Conservation (phyloP, 331 rosid species). For the Cydonia oblonga region DNA sequence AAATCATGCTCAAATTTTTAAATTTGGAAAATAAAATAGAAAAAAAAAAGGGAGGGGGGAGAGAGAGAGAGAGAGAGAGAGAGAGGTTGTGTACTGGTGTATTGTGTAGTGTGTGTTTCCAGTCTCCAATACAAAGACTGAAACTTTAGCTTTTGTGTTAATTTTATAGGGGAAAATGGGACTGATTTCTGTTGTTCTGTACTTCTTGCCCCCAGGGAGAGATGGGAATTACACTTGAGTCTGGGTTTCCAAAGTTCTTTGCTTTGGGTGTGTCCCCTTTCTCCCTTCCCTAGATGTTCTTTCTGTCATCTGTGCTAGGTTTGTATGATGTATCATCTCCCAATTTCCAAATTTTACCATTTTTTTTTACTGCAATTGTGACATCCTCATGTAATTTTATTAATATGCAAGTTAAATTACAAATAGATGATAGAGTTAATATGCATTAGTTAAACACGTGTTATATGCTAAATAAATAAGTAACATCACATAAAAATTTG, state of each 20-base stretch:
- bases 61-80: constrained; percentile 10
- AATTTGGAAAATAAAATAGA: background rate
- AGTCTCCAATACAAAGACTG: constrained; percentile 93
- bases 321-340: background rate
- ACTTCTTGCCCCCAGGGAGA: constrained; percentile 34
- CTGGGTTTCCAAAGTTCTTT: constrained; percentile 43
- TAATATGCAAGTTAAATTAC: too few species aligned
- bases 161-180: constrained; percentile 44
- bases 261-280: constrained; percentile 29
- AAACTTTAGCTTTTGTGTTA: constrained; percentile 73
- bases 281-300: constrained; percentile 41
- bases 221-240: constrained; percentile 51
- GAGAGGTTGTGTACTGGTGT: background rate
- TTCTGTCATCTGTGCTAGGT: constrained; percentile 26
- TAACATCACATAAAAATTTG: too few species aligned
- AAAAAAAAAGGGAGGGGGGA: background rate
- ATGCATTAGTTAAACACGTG: too few species aligned
- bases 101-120: constrained; percentile 44
- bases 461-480: too few species aligned
- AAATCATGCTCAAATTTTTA: constrained; percentile 38
- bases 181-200: constrained; percentile 55
- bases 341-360: too few species aligned
- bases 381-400: too few species aligned
- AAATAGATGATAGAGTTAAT: too few species aligned
- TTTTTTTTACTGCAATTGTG: too few species aligned